Base-by-base conservation (phyloP, 2,329 filamentous ascomycete genomes). In the Fusarium falciforme region DNA sequence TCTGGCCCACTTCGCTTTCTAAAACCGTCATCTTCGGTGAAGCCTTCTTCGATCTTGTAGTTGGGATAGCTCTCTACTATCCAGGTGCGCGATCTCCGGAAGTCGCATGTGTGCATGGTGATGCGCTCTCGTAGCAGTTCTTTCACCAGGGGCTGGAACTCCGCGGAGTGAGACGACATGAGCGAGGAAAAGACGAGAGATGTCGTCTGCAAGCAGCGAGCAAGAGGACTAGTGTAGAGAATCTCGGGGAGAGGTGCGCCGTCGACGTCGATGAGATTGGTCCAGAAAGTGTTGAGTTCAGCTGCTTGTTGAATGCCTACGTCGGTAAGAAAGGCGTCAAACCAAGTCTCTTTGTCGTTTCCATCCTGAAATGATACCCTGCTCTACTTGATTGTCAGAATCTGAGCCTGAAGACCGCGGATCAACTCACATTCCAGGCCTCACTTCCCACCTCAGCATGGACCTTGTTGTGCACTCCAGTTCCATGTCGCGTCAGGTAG, bases 71-170 rank as follows among this genome's bases (percentile, higher is more conserved):
- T 81, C 16, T 82, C 70, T 1, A 80, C 80, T 69, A 92, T 90
- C 77, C 83, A 86, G 0, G 84, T 82, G 49, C 83, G 84, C 9
- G 82, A 79, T 59, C 85, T 86, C 17, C 90, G 84, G 17, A 87
- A 85, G 78, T 92, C 90, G 77, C 90, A 92, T 0, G 89, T 92
- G 77, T 92, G 90, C 63, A 87, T 83, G 10, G 88, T 90, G 66
- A 90, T 85, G 3, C 88, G 86, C 78, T 93, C 90, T 22, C 91
- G 84, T 16, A 92, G 82, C 6, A 86, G 78, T 67, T 92, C 90
- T 77, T 90, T 91, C 76, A 92, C 80, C 2, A 85, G 80, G 0
- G 89, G 89, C 7, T 79, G 81, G 70, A 89, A 90, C 0, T 83
- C 82, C 12, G 73, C 77, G 79, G 42, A 86, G 72, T 64, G 82